Conservation (phyloP, 495 filamentous ascomycete species). For the Aspergillus mulundensis region DNA sequence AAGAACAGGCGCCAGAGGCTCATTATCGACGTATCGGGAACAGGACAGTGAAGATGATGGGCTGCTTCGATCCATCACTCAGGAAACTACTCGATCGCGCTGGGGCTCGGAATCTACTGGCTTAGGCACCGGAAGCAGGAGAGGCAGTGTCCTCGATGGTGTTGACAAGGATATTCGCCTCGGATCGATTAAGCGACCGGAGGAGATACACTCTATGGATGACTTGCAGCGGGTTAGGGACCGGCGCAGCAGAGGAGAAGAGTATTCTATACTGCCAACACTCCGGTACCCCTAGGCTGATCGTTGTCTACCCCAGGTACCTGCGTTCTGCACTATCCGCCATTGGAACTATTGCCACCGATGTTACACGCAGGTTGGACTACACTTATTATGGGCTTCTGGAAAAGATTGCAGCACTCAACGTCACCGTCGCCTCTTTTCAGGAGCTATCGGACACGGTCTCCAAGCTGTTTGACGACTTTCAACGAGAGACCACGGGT, state of each 20-base stretch:
- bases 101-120: slow-evolving; percentile 35
- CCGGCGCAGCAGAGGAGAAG: slow-evolving; percentile 43
- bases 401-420: slow-evolving; percentile 68
- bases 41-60: slow-evolving; percentile 34
- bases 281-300: background rate
- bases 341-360: slow-evolving; percentile 42
- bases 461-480: slow-evolving; percentile 55
- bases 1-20: slow-evolving; percentile 26
- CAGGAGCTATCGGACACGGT: slow-evolving; percentile 65
- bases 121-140: slow-evolving; percentile 24
- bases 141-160: slow-evolving; percentile 30
- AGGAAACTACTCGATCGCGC: slow-evolving; percentile 31
- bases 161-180: slow-evolving; percentile 30
- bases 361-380: slow-evolving; percentile 71
- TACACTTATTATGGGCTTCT: slow-evolving; percentile 82
- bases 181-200: slow-evolving; percentile 25
- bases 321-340: slow-evolving; percentile 35
- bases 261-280: slow-evolving; percentile 27
- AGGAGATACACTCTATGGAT: slow-evolving; percentile 37
- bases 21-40: slow-evolving; percentile 35
- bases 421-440: slow-evolving; percentile 62
- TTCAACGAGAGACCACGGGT: slow-evolving; percentile 56
- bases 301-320: slow-evolving; percentile 22
- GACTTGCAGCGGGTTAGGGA: slow-evolving; percentile 40
- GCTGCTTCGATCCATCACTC: slow-evolving; percentile 29